phyloP scores from a whole-genome alignment of 2,329 filamentous ascomycete genomes.

The Xylariaceae sp. region DNA sequence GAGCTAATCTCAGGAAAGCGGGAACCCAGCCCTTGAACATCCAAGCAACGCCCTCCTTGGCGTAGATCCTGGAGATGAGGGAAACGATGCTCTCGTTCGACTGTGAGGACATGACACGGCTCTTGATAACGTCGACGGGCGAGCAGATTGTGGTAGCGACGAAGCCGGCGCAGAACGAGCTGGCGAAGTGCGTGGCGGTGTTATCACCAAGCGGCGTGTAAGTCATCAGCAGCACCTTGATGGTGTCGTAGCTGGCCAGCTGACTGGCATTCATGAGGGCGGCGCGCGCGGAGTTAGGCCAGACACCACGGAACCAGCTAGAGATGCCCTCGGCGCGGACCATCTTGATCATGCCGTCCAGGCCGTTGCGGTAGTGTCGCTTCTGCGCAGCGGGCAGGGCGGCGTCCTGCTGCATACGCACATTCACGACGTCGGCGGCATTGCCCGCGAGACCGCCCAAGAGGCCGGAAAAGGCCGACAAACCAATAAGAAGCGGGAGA shows the following conservation, averaged over 20 bases:
- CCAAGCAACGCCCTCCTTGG: constrained; percentile 68
- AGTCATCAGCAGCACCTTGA: constrained; percentile 65
- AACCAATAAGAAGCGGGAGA: constrained; percentile 71
- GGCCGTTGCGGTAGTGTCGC: constrained; percentile 82
- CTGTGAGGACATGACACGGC: constrained; percentile 70
- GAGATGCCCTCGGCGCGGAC: constrained; percentile 71
- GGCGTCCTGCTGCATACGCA: constrained; percentile 94
- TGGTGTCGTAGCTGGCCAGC: constrained; percentile 77
- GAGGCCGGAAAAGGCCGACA: constrained; percentile 80
- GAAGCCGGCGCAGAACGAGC: constrained; percentile 72
- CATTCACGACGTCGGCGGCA: constrained; percentile 92
- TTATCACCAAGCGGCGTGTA: constrained; percentile 64
- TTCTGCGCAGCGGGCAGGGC: constrained; percentile 67
- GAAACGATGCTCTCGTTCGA: constrained; percentile 49
- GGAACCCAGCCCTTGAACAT: constrained; percentile 90
- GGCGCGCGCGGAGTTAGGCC: constrained; percentile 75
- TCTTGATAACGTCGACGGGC: constrained; percentile 86
- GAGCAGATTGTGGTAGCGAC: constrained; percentile 80
- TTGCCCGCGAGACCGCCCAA: constrained; percentile 87
- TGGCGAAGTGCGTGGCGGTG: constrained; percentile 71
- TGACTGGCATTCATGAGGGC: constrained; percentile 86
- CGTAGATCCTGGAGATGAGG: constrained; percentile 62
- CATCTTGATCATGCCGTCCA: constrained; percentile 85
- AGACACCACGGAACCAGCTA: constrained; percentile 77
- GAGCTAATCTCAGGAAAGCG: constrained; percentile 60